A percentile compares a stretch with the other conserved stretches of the same genome.
These are phyloP conservation scores for Phialophora macrospora DNA, from an alignment of 2,329 filamentous ascomycete genomes.

Conservation along the genomic window DNA sequence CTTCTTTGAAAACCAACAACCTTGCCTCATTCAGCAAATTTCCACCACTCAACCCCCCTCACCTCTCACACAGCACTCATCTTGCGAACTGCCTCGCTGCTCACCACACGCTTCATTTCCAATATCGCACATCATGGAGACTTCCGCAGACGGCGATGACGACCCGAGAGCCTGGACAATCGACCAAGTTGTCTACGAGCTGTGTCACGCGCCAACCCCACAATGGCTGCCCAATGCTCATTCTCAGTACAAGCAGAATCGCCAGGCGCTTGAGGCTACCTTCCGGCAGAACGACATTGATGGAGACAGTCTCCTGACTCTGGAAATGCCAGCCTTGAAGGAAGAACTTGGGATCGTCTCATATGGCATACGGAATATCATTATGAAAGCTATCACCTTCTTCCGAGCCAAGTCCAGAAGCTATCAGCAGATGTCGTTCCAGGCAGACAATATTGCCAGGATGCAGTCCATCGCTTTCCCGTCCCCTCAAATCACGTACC, in stretches of 20 bases:
- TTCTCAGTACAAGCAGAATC: slow-evolving; percentile 52
- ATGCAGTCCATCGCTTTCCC: slow-evolving; percentile 20
- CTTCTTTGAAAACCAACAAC: not conserved
- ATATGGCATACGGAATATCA: slow-evolving; percentile 61
- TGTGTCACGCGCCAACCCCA: slow-evolving; percentile 62
- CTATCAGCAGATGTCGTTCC: slow-evolving; percentile 47
- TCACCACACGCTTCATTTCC: not conserved
- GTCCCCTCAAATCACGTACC: slow-evolving; percentile 25
- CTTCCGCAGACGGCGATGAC: slow-evolving; percentile 41
- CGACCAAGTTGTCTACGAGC: slow-evolving; percentile 67
- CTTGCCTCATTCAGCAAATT: not conserved
- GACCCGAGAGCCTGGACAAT: slow-evolving; percentile 79
- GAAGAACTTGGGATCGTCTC: slow-evolving; percentile 64
- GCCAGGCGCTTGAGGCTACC: slow-evolving; percentile 56
- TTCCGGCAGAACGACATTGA: slow-evolving; percentile 68
- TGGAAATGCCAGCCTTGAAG: slow-evolving; percentile 55
- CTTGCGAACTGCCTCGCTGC: not conserved
- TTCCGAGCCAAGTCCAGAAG: slow-evolving; percentile 60
- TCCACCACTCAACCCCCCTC: not conserved
- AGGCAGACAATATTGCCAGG: slow-evolving; percentile 21
- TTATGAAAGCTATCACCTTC: slow-evolving; percentile 63
- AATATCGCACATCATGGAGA: slow-evolving; percentile 24
- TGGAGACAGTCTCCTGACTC: slow-evolving; percentile 65
- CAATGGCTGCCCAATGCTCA: slow-evolving; percentile 45
- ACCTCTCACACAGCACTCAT: slow-evolving; percentile 2